phyloP scores from a whole-genome alignment of 768 basidiomycete genomes.

The Pleurotus tuoliensis region DNA sequence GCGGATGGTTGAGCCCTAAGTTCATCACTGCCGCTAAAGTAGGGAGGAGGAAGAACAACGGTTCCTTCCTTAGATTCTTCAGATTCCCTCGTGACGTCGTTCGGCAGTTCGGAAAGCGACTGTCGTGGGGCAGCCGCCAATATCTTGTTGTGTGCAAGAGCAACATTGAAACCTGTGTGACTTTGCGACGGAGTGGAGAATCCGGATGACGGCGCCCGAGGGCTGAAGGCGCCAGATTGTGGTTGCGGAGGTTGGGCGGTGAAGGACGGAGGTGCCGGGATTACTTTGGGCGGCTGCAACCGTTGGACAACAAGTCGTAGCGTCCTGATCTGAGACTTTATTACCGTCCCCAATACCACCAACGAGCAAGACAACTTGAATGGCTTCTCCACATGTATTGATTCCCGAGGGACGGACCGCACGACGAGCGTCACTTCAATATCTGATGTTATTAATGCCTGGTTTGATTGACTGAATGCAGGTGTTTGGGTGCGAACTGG shows the following conservation, averaged over 20 bases:
- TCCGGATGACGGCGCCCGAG: slow-evolving; percentile 44
- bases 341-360: slow-evolving; percentile 39
- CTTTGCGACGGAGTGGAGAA: slow-evolving; percentile 49
- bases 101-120: slow-evolving; percentile 15
- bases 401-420: slow-evolving; percentile 40
- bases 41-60: slow-evolving; percentile 39
- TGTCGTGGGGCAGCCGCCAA: slow-evolving; percentile 38
- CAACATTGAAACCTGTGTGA: slow-evolving; percentile 46
- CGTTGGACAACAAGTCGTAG: slow-evolving; percentile 65
- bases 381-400: slow-evolving; percentile 48
- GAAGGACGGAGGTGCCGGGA: slow-evolving; percentile 18
- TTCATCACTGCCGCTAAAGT: slow-evolving; percentile 38
- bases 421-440: slow-evolving; percentile 59
- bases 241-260: slow-evolving; percentile 4
- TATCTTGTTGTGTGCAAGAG: slow-evolving; percentile 48
- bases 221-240: slow-evolving; percentile 25
- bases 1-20: slow-evolving; percentile 25
- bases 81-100: slow-evolving; percentile 9
- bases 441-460: slow-evolving; percentile 22
- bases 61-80: slow-evolving; percentile 8
- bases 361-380: slow-evolving; percentile 57
- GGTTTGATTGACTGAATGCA: slow-evolving; percentile 21
- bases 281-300: slow-evolving; percentile 39
- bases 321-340: slow-evolving; percentile 30
- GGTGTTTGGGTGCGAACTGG: slow-evolving; percentile 31